phyloP scores from a whole-genome alignment of 345 rosid species.

The Capsella bursapastoris region DNA sequence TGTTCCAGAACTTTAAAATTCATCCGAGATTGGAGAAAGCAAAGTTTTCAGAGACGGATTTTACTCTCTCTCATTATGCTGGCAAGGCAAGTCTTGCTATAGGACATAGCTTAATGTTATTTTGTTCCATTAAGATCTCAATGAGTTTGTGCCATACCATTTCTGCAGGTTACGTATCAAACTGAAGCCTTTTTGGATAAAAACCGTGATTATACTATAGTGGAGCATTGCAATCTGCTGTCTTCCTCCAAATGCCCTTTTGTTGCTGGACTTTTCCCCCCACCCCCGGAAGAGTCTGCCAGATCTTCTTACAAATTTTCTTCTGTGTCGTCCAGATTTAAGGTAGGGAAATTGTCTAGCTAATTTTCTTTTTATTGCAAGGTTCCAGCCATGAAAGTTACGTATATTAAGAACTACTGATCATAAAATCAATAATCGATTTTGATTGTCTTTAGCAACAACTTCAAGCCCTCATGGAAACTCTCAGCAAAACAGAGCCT shows the following conservation, averaged over 20 bases:
- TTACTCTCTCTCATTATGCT: slow-evolving; percentile 92
- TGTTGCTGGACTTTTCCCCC: slow-evolving; percentile 80
- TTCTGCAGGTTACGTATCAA: slow-evolving; percentile 85
- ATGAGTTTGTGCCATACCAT: slow-evolving; percentile 19
- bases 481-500: slow-evolving; percentile 90
- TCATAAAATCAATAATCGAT: slow-evolving; percentile 9
- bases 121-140: slow-evolving; percentile 32
- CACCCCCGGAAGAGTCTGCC: slow-evolving; percentile 65
- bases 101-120: slow-evolving; percentile 27
- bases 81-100: slow-evolving; percentile 79
- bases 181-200: slow-evolving; percentile 88
- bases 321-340: slow-evolving; percentile 94
- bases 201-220: slow-evolving; percentile 95
- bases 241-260: slow-evolving; percentile 88
- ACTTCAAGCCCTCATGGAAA: slow-evolving; percentile 99
- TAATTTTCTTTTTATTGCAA: slow-evolving; percentile 20
- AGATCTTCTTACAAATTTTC: slow-evolving; percentile 98
- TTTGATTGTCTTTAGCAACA: slow-evolving; percentile 70
- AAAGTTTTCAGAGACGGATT: slow-evolving; percentile 96
- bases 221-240: slow-evolving; percentile 88
- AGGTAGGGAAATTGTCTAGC: slow-evolving; percentile 53
- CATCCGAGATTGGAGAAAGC: slow-evolving; percentile 84
- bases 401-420: slow-evolving; percentile 17
- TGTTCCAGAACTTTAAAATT: slow-evolving; percentile 71
- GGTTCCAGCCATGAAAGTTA: slow-evolving; percentile 7